These are phyloP conservation scores for Aphanomyces euteiches DNA, from an alignment of 352 stramenopile genomes.

Conservation along the genomic window DNA sequence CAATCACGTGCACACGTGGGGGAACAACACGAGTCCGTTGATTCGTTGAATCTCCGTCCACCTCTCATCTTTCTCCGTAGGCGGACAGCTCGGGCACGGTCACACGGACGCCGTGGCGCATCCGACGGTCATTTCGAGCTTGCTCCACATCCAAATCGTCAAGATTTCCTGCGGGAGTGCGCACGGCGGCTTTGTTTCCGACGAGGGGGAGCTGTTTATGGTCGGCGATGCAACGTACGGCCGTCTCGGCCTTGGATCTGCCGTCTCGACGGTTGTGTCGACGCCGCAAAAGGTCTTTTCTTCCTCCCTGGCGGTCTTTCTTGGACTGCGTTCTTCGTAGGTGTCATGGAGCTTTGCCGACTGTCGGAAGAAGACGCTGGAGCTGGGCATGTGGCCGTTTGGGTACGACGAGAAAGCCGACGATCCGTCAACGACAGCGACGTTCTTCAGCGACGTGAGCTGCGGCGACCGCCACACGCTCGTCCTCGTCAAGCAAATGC, in stretches of 20 bases:
- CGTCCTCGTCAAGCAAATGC: constrained; percentile 32
- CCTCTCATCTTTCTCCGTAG: background rate
- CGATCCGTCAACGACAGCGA: constrained; percentile 34
- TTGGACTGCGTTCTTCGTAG: background rate
- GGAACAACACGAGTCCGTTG: constrained; percentile 43
- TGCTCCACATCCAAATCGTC: constrained; percentile 38
- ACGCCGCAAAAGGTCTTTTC: constrained; percentile 36
- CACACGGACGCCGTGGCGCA: constrained; percentile 33
- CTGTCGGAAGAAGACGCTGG: background rate
- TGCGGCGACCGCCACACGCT: constrained; percentile 70
- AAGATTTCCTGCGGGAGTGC: constrained; percentile 49
- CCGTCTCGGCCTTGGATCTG: constrained; percentile 44
- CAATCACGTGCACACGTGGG: constrained; percentile 47
- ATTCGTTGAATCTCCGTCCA: background rate
- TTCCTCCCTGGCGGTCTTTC: background rate
- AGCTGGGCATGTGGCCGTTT: background rate
- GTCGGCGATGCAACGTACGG: constrained; percentile 64
- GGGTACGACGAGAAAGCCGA: background rate
- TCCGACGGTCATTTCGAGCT: constrained; percentile 38
- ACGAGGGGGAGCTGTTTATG: constrained; percentile 58
- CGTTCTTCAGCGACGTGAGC: constrained; percentile 59
- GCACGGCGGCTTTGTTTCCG: constrained; percentile 61
- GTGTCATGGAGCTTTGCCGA: background rate
- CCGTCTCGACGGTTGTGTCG: constrained; percentile 21
- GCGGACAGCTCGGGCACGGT: constrained; percentile 51